These are phyloP conservation scores for Periconia sp. DNA, from an alignment of 2,329 filamentous ascomycete genomes.

Conservation along the genomic window DNA sequence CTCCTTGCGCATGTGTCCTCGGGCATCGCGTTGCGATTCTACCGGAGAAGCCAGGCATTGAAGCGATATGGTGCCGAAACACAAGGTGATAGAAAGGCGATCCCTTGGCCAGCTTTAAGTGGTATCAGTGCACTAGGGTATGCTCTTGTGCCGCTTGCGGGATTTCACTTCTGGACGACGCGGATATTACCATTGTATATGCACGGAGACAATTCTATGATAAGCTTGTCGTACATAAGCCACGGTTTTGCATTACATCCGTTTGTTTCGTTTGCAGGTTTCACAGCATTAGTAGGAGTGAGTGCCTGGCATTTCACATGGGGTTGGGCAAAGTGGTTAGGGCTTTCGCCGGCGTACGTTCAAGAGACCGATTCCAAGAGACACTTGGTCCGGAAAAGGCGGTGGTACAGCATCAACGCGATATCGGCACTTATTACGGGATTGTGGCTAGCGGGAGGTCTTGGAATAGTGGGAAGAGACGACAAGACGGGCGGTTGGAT, in stretches of 20 bases:
- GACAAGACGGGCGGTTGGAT: constrained; percentile 79
- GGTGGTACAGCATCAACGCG: constrained; percentile 75
- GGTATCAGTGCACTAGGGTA: constrained; percentile 78
- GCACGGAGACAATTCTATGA: constrained; percentile 84
- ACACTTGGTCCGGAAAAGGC: constrained; percentile 63
- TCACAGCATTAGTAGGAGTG: constrained; percentile 69
- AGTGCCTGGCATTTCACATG: constrained; percentile 81
- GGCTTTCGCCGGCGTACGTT: constrained; percentile 64
- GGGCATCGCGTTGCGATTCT: constrained; percentile 76
- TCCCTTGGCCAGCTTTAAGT: constrained; percentile 73
- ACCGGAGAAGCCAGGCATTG: constrained; percentile 74
- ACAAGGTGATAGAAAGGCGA: constrained; percentile 54
- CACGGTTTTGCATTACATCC: constrained; percentile 83
- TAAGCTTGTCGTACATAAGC: constrained; percentile 81
- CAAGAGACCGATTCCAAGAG: constrained; percentile 56
- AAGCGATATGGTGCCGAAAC: constrained; percentile 76
- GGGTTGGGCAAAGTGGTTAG: constrained; percentile 84
- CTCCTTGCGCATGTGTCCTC: constrained; percentile 77
- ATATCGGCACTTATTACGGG: constrained; percentile 63
- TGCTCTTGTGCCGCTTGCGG: constrained; percentile 67
- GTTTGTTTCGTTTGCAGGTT: constrained; percentile 69
- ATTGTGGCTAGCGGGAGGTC: constrained; percentile 81
- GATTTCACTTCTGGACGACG: constrained; percentile 77
- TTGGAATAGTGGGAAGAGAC: constrained; percentile 77
- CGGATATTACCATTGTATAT: constrained; percentile 75